These are phyloP conservation scores for Debaryomyces fabryi DNA, from an alignment of 1,139 yeast genomes.

Conservation along the genomic window DNA sequence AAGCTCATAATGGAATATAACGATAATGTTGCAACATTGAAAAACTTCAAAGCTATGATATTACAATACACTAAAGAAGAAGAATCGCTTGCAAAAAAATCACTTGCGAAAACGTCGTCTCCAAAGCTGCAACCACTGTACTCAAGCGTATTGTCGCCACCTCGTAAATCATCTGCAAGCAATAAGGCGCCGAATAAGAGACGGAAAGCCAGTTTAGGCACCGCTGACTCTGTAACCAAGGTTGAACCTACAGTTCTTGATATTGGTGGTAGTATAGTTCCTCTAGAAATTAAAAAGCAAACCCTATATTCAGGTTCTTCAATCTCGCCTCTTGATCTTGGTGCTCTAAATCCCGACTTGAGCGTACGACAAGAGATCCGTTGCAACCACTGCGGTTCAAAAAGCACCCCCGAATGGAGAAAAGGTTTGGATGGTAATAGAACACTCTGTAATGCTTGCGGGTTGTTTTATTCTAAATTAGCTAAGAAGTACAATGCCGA, in stretches of 20 bases:
- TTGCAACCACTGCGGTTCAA: conserved; percentile 34
- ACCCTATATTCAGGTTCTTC: conserved; percentile 4
- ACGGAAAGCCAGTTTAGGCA: neutral
- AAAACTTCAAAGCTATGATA: neutral
- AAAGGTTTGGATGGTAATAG: conserved; percentile 47
- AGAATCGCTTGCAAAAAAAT: neutral
- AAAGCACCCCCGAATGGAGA: conserved; percentile 51
- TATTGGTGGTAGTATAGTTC: conserved; percentile 17
- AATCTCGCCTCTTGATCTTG: conserved; percentile 12
- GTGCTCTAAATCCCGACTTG: conserved; percentile 23
- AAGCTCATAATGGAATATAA: neutral
- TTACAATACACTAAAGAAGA: neutral
- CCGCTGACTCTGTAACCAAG: neutral
- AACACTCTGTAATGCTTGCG: conserved; percentile 51
- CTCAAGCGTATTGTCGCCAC: neutral
- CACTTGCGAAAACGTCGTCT: neutral
- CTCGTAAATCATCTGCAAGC: neutral
- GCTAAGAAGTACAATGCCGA: conserved; percentile 28
- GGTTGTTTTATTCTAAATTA: conserved; percentile 42
- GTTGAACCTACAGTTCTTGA: neutral
- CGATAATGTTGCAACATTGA: neutral
- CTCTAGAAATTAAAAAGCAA: conserved; percentile 15
- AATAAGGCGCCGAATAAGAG: neutral
- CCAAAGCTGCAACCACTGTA: neutral
- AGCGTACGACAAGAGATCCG: conserved; percentile 18